phyloP scores from a whole-genome alignment of 129 eudicot genomes.

The Tagetes erecta region DNA sequence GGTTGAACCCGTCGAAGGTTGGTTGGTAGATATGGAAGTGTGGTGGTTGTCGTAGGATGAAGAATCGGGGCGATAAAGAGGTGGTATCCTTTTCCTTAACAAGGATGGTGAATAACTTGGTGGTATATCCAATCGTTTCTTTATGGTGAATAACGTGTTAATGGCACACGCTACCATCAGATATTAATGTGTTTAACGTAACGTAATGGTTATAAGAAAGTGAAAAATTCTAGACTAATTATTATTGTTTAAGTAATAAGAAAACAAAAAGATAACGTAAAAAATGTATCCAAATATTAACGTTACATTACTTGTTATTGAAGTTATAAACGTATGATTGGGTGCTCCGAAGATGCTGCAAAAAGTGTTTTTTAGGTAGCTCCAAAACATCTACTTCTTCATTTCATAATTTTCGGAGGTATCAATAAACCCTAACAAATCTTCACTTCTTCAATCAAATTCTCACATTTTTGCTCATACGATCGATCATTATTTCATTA shows the following conservation, averaged over 20 bases:
- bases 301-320: not conserved
- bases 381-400: constrained; percentile 28
- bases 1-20: no score
- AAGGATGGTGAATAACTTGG: no score
- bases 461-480: not conserved
- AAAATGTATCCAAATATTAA: not conserved
- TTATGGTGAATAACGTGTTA: no score
- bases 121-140: no score
- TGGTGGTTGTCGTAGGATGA: no score
- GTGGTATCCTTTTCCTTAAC: no score
- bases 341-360: constrained; percentile 24
- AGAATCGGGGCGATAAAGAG: no score
- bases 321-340: constrained; percentile 2
- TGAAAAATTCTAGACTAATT: no score
- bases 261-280: not conserved
- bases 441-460: constrained; percentile 5
- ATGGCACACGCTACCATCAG: no score
- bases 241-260: not conserved
- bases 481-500: not conserved
- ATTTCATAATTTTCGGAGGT: constrained; percentile 21
- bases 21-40: no score
- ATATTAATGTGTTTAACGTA: no score
- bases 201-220: no score
- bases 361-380: constrained; percentile 22
- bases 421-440: constrained; percentile 17